Evolutionary conservation across 768 basidiomycete genomes (phyloP), one percentile per base, ranked within the genome.

Genomic region (Baorangia bicolor): DNA sequence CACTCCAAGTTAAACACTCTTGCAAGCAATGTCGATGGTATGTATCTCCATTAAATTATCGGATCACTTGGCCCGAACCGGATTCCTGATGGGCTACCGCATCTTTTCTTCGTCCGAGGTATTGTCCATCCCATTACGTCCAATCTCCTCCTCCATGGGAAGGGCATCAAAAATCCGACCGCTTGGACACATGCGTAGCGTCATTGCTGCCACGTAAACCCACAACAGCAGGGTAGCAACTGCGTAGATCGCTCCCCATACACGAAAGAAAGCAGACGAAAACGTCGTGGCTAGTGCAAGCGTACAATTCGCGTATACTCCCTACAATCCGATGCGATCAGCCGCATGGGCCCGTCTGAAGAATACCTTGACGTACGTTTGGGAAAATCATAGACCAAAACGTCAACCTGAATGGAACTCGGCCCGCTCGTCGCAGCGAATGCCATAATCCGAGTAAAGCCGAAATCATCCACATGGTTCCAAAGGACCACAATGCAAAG

Each of bases 371-470:
- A 48, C 81, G 37, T 58, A 83, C 88, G 58, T 87, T 88, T 5
- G 88, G 87, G 64, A 89, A 89, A 58, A 88, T 82, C 38, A 86
- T 68, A 9, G 83, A 84, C 88, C 88, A 89, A 61, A 81, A 85
- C 1, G 80, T 73, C 18, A 86, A 65, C 52, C 74, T 75, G 68
- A 88, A 90, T 8, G 77, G 72, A 21, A 87, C 69, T 2, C 63
- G 70, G 0, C n/a, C n/a, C n/a, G 67, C 65, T 41, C 72, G 74
- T 16, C 78, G 73, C 1, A 81, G 56, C 2, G 77, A 72, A 27
- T 81, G 66, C 38, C 69, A 66, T 2, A 87, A 61, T 12, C 76
- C 82, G 33, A 87, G 71, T 8, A 85, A 49, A 0, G 81, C 84
- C 63, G 78, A 84, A 6, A 82, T 42, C 31, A 86, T 73, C 82